Evolutionary conservation across 2,329 filamentous ascomycete genomes (phyloP), one percentile per base, ranked within the genome.

Genomic region (Rachicladosporium sp.): DNA sequence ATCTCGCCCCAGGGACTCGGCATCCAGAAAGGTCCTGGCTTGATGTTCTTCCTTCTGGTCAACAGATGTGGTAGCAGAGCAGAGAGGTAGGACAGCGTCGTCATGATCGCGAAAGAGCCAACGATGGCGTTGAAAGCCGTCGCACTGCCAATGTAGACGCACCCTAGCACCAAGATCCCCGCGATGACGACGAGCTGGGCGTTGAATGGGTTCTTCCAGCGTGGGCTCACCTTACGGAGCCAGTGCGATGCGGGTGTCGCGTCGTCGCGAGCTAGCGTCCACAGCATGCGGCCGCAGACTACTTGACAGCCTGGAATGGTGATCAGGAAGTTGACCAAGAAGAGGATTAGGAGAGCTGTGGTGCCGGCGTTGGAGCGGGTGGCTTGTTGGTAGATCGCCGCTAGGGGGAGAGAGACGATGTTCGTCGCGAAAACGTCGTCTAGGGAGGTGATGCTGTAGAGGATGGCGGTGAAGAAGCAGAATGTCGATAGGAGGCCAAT

Each of bases 101-200:
- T 62, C 1, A 78, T 62, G 10, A 77, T 65, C 38, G 74, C 67
- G 53, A 74, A 78, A 0, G 65, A 70, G 7, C 75, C 75, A 6
- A 82, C 71, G 19, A 83, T 73, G 0, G 78, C 78, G 32, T 73
- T 71, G 59, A 83, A 84, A 0, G 80, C 80, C 0, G 76, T 78
- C 1, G 66, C 70, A 43, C 67, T 76, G n/a, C 73, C 78, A 1
- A 83, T 68, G 46, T 81, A 82, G 33, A 83, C 76, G 32, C 66
- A 67, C 0, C 76, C 78, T 0, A 83, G 62, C 3, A 78, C 54
- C 0, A 75, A 75, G 15, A 69, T 69, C 39, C 69, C 57, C 31
- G 60, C 45, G 3, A 64, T 59, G 61, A 68, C 71, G 6, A 65
- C 60, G 1, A 78, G 41, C 0, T 72, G 76, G 0, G 75, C 70